These are phyloP conservation scores for Citrus maxima DNA, from an alignment of 345 rosid genomes.

Conservation along the genomic window DNA sequence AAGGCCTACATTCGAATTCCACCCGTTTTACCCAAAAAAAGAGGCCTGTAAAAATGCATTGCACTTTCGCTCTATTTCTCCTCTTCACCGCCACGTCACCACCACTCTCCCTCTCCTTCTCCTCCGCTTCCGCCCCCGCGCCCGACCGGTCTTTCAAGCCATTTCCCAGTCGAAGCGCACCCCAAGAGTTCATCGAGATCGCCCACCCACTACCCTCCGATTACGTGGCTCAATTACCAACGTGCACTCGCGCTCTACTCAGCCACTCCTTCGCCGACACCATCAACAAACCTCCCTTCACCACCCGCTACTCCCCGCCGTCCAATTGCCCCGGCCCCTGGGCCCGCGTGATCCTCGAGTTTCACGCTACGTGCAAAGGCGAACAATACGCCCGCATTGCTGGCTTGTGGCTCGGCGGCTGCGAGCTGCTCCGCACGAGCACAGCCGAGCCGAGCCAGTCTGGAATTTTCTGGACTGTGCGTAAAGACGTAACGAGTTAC, in stretches of 20 bases:
- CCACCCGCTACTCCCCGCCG: slow-evolving; percentile 60
- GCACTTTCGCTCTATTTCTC: slow-evolving; percentile 1
- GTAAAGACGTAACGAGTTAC: slow-evolving; percentile 73
- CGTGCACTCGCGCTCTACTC: slow-evolving; percentile 55
- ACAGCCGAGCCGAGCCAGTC: slow-evolving; percentile 68
- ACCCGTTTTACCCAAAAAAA: no score
- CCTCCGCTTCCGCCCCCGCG: background rate
- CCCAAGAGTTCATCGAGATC: slow-evolving; percentile 54
- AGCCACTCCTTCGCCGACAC: slow-evolving; percentile 84
- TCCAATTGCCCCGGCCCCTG: slow-evolving; percentile 57
- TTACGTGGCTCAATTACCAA: slow-evolving; percentile 32
- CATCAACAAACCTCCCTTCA: slow-evolving; percentile 58
- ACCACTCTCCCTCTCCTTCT: slow-evolving; percentile 8
- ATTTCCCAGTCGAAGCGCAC: slow-evolving; percentile 19
- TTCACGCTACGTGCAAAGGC: slow-evolving; percentile 53
- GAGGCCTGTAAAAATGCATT: background rate
- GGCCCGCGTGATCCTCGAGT: slow-evolving; percentile 55
- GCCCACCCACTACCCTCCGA: slow-evolving; percentile 52
- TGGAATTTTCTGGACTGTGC: slow-evolving; percentile 78
- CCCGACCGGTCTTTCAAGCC: slow-evolving; percentile 37
- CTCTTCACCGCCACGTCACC: slow-evolving; percentile 17
- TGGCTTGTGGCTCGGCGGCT: slow-evolving; percentile 81
- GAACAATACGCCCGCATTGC: slow-evolving; percentile 75
- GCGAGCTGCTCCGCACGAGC: slow-evolving; percentile 86
- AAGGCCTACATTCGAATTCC: background rate